A percentile compares a stretch with the other conserved stretches of the same genome.
Evolutionary conservation across 202 grass and related monocot species (phyloP).

Genomic region (Musa balbisiana): DNA sequence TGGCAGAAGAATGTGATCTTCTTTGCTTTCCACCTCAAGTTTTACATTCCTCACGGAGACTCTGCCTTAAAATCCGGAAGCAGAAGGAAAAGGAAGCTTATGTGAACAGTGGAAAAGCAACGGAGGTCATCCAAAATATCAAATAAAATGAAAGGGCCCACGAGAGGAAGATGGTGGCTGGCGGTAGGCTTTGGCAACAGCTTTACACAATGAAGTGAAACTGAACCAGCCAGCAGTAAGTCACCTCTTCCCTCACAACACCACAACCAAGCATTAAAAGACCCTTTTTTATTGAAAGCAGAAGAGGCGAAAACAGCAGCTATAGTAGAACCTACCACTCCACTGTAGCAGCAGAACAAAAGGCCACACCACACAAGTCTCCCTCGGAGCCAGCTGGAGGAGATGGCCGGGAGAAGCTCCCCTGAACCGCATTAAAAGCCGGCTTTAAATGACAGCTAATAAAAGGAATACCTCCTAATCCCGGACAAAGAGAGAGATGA

Average conservation of each 20-base stretch:
- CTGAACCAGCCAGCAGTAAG: conserved; percentile 3
- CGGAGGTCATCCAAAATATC: background rate
- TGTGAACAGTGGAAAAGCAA: background rate
- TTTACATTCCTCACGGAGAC: background rate
- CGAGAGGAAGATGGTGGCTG: background rate
- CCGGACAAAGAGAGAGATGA: background rate
- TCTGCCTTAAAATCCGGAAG: conserved; percentile 9
- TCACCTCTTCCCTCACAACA: background rate
- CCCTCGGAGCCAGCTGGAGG: conserved; percentile 4
- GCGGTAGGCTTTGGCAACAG: background rate
- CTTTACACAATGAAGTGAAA: background rate
- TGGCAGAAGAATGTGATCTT: background rate
- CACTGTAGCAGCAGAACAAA: background rate
- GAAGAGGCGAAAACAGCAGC: background rate
- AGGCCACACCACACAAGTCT: background rate
- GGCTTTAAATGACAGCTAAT: background rate
- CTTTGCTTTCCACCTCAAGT: conserved; percentile 3
- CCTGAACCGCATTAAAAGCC: background rate
- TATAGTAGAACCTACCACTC: background rate
- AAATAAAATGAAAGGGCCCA: background rate
- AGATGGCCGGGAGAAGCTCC: background rate
- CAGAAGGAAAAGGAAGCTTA: conserved; percentile 8
- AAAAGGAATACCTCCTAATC: background rate
- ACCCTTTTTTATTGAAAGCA: background rate
- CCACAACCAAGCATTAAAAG: background rate